Conservation (phyloP, 2,329 filamentous ascomycete genomes). For the Claviceps sorghi region DNA sequence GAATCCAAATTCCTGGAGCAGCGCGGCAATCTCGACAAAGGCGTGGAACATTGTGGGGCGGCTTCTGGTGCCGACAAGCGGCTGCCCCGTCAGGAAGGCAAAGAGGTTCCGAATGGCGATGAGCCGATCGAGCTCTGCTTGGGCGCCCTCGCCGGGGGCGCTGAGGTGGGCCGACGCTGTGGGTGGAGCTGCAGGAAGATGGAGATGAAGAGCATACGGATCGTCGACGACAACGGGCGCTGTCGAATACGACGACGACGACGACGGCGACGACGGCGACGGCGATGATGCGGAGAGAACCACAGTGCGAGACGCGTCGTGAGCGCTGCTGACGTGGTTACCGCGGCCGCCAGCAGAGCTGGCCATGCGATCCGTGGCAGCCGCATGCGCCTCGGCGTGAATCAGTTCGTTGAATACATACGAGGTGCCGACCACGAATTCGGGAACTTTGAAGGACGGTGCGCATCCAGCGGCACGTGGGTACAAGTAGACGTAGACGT, state of each 20-base stretch:
- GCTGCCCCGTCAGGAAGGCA: constrained; percentile 49
- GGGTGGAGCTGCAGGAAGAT: constrained; percentile 34
- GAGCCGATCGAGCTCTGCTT: constrained; percentile 36
- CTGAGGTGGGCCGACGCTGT: constrained; percentile 20
- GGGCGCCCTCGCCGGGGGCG: constrained; percentile 18
- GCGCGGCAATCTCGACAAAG: constrained; percentile 36
- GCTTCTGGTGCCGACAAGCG: constrained; percentile 42
- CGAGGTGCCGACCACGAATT: constrained; percentile 39
- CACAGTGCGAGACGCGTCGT: constrained; percentile 30
- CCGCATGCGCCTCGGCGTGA: constrained; percentile 25
- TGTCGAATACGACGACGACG: constrained; percentile 16
- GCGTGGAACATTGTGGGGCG: constrained; percentile 38
- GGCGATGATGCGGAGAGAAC: constrained; percentile 7
- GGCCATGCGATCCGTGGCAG: constrained; percentile 4
- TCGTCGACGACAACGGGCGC: constrained; percentile 23
- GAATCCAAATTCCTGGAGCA: constrained; percentile 45
- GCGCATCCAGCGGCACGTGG: constrained; percentile 33
- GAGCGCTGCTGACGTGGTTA: constrained; percentile 26
- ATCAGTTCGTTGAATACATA: constrained; percentile 39
- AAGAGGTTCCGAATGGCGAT: constrained; percentile 50
- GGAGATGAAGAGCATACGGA: constrained; percentile 32
- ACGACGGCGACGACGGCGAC: constrained; percentile 17
- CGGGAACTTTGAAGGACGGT: constrained; percentile 46
- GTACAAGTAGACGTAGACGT: constrained; percentile 43
- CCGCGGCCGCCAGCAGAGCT: constrained; percentile 35